These are phyloP conservation scores for Pythium folliculosum DNA, from an alignment of 352 stramenopile species.

Conservation along the genomic window DNA sequence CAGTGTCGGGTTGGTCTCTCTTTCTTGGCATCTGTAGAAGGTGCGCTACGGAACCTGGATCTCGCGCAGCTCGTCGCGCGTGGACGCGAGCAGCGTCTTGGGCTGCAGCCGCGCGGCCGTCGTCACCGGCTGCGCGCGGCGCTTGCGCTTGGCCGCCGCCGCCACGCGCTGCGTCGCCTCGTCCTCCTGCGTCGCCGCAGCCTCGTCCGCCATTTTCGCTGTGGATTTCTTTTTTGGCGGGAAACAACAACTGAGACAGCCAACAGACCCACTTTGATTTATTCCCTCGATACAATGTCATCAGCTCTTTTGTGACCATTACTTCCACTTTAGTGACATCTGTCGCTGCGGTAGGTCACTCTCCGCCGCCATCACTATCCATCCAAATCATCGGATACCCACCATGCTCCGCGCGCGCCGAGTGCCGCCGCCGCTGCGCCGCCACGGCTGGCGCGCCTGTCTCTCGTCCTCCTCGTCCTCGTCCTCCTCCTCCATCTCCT, in stretches of 20 bases:
- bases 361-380: no score
- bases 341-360: not conserved
- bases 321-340: slow-evolving; percentile 11
- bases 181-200: slow-evolving; percentile 11
- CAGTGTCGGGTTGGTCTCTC: not conserved
- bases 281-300: not conserved
- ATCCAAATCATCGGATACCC: no score
- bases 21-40: not conserved
- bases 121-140: slow-evolving; percentile 26
- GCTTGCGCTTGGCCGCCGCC: slow-evolving; percentile 26
- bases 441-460: no score
- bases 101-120: slow-evolving; percentile 44
- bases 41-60: slow-evolving; percentile 36
- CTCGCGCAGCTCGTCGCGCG: slow-evolving; percentile 46
- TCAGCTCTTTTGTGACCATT: no score
- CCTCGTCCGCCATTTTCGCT: not conserved
- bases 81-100: slow-evolving; percentile 43
- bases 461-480: not conserved
- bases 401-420: no score
- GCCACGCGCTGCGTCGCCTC: slow-evolving; percentile 16
- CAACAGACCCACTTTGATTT: slow-evolving; percentile 8
- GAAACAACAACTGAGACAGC: no score
- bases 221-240: slow-evolving; percentile 15
- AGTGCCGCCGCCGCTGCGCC: no score
- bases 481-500: not conserved